Evolutionary conservation across 2,329 filamentous ascomycete genomes (phyloP).

Genomic region (Ophiostoma tasmaniense): DNA sequence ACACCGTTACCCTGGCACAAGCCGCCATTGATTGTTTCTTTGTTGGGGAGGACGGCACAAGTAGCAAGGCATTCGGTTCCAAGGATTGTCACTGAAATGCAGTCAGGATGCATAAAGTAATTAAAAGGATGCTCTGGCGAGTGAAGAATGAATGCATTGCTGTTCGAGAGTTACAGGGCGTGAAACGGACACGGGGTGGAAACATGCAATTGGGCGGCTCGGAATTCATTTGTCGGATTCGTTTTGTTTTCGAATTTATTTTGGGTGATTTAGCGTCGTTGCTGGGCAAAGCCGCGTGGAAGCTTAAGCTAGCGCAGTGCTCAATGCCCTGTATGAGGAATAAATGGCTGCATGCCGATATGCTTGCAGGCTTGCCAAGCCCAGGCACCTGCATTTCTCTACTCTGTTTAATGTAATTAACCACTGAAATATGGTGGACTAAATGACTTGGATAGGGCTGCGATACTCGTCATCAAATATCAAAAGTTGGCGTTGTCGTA

Average conservation of each 20-base stretch:
- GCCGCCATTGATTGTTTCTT: neutral
- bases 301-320: neutral
- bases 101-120: neutral
- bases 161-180: neutral
- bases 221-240: neutral
- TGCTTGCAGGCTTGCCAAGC: neutral
- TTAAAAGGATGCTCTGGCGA: neutral
- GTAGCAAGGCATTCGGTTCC: neutral
- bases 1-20: neutral
- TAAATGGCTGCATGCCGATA: neutral
- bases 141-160: constrained; percentile 4
- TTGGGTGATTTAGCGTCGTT: constrained; percentile 12
- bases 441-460: neutral
- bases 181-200: neutral
- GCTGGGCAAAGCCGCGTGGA: constrained; percentile 9
- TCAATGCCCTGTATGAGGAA: neutral
- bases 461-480: neutral
- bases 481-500: neutral
- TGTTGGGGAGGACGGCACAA: neutral
- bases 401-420: neutral
- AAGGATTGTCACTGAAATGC: neutral
- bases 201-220: neutral
- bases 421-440: neutral
- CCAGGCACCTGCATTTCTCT: neutral
- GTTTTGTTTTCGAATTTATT: neutral